Evolutionary conservation across 1,139 yeast species (phyloP).

Genomic region (Lipomyces yarrowii): DNA sequence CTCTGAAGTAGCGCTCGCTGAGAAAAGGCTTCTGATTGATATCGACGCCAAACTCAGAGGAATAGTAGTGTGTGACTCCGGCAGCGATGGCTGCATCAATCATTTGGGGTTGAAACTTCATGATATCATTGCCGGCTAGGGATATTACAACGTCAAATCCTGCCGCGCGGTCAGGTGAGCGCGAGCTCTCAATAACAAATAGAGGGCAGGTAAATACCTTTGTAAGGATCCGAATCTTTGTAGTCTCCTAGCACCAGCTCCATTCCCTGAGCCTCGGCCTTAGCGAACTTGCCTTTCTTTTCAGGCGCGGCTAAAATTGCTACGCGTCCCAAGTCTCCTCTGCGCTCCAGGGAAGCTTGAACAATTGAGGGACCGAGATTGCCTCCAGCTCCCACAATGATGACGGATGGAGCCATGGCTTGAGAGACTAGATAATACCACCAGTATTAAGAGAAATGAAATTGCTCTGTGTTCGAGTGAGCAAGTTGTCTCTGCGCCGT

Average conservation of each 20-base stretch:
- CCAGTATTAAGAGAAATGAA: background rate
- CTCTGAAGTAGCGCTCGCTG: background rate
- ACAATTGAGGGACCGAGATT: background rate
- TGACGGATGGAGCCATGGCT: background rate
- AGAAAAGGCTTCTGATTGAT: background rate
- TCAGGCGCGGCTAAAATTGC: background rate
- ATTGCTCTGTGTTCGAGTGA: background rate
- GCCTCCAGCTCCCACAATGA: background rate
- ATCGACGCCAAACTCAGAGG: background rate
- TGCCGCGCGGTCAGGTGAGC: background rate
- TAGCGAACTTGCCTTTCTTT: background rate
- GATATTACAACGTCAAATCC: background rate
- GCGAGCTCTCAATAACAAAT: background rate
- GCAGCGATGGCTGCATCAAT: background rate
- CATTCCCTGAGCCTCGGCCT: background rate
- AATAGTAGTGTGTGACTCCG: background rate
- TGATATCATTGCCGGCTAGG: background rate
- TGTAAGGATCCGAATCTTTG: background rate
- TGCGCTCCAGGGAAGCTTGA: background rate
- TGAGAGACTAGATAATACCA: background rate
- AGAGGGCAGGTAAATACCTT: background rate
- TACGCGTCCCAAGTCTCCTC: background rate
- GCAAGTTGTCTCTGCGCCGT: background rate
- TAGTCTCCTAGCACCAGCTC: background rate
- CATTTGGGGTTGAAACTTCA: background rate